Evolutionary conservation across 2,329 filamentous ascomycete genomes (phyloP), one percentile per base, ranked within the genome.

Genomic region (Beauveria rudraprayagi): DNA sequence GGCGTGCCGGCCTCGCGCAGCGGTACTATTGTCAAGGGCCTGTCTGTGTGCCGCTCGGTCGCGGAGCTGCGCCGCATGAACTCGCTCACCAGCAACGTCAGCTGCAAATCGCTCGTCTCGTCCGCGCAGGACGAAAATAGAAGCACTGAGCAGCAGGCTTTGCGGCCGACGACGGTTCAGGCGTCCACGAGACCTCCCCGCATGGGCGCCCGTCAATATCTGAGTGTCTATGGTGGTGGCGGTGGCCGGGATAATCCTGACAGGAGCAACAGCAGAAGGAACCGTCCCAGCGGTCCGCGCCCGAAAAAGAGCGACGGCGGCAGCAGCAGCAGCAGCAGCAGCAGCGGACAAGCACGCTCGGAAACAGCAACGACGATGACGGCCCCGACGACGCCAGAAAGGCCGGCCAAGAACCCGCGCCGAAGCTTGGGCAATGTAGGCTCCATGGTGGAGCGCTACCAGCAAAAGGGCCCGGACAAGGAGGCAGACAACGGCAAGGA

Each of bases 11-110:
- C 51, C 30, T 40, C 51, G 30, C 51, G 51, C 30, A 53, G 51
- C 19, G 51, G 51, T 34, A 22, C 34, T 1, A 19, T 37, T 59
- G 60, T 46, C 53, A 61, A 34, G 26, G 61, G 19, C 57, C 56
- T 65, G 67, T 61, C 67, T 7, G 67, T 80, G 14, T 71, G 76
- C n/a, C 71, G 69, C 63, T 75, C 80, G 2, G 77, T 83, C 34
- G 76, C 76, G 19, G 78, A 83, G 68, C 77, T 85, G 61, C 77
- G 82, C 10, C 75, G 81, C 56, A 84, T 84, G 81, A 84, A 85
- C 71, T 83, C 79, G 69, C 71, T 78, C 58, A 67, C 81, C 50
- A 81, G 77, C 66, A 72, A 75, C 2, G 72, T 75, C 60, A 80
- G 78, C 71, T 69, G 70, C 19, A 72, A 73, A 1, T 77, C 78